phyloP scores from a whole-genome alignment of 805 yeast species.

The Candida corydali region DNA sequence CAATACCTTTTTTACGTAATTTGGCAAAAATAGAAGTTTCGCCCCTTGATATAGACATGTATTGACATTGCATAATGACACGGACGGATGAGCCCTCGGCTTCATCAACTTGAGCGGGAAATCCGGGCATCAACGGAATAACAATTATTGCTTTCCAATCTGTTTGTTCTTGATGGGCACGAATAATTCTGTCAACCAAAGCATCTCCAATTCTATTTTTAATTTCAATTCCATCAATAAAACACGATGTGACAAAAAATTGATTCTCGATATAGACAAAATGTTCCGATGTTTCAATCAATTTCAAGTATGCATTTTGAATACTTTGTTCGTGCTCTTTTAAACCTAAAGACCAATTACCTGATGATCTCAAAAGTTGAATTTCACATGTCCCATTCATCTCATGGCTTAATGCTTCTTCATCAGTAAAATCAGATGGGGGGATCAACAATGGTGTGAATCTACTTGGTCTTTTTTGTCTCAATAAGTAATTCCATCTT shows the following conservation, averaged over 20 bases:
- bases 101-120: slow-evolving; percentile 86
- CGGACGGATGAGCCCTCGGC: slow-evolving; percentile 95
- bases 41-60: slow-evolving; percentile 88
- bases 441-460: slow-evolving; percentile 90
- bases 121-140: slow-evolving; percentile 97
- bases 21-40: slow-evolving; percentile 82
- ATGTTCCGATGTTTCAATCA: slow-evolving; percentile 89
- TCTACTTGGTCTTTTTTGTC: slow-evolving; percentile 93
- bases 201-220: slow-evolving; percentile 95
- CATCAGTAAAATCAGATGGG: slow-evolving; percentile 78
- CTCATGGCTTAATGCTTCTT: slow-evolving; percentile 59
- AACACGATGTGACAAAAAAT: slow-evolving; percentile 88
- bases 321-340: slow-evolving; percentile 83
- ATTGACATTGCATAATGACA: slow-evolving; percentile 95
- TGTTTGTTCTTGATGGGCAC: slow-evolving; percentile 74
- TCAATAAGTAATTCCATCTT: slow-evolving; percentile 89
- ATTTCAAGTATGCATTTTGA: slow-evolving; percentile 85
- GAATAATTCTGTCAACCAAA: slow-evolving; percentile 87
- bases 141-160: slow-evolving; percentile 88
- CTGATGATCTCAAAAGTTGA: slow-evolving; percentile 84
- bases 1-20: slow-evolving; percentile 71
- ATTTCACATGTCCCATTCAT: slow-evolving; percentile 86
- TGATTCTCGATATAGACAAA: slow-evolving; percentile 94
- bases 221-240: slow-evolving; percentile 76
- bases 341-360: slow-evolving; percentile 90